Evolutionary conservation across 2,329 filamentous ascomycete species (phyloP).

Genomic region (Colletotrichum endophyticum): DNA sequence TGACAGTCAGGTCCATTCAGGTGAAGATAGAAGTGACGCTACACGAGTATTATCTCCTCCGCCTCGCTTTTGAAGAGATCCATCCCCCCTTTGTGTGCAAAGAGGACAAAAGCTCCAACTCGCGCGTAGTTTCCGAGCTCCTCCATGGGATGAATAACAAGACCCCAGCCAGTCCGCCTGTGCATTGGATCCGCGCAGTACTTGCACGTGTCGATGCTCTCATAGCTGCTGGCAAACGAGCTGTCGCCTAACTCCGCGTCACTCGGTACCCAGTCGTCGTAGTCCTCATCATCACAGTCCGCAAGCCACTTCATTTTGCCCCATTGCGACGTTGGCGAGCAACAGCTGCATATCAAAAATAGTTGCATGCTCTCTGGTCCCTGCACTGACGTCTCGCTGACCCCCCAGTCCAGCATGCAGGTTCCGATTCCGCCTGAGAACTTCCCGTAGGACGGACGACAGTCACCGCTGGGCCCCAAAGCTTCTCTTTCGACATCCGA

Average conservation of each 20-base stretch:
- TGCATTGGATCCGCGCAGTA: not conserved
- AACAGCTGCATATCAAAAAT: not conserved
- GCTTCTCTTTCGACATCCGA: not conserved
- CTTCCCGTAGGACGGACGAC: not conserved
- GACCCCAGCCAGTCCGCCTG: not conserved
- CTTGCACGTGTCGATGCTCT: not conserved
- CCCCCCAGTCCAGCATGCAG: not conserved
- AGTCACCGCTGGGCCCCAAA: not conserved
- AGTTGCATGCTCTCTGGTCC: not conserved
- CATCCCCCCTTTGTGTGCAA: not conserved
- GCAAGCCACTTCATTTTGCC: not conserved
- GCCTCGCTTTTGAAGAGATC: not conserved
- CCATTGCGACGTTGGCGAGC: not conserved
- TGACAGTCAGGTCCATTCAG: not conserved
- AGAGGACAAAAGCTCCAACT: not conserved
- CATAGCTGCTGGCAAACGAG: not conserved
- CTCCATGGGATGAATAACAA: not conserved
- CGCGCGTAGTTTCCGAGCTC: not conserved
- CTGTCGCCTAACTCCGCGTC: not conserved
- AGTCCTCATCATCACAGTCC: not conserved
- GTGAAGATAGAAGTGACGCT: not conserved
- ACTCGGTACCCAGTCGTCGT: not conserved
- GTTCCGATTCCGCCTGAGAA: not conserved
- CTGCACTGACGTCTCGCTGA: not conserved
- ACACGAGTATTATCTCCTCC: not conserved